These are phyloP conservation scores for Juglanconis juglandina DNA, from an alignment of 2,329 filamentous ascomycete species.

Conservation along the genomic window DNA sequence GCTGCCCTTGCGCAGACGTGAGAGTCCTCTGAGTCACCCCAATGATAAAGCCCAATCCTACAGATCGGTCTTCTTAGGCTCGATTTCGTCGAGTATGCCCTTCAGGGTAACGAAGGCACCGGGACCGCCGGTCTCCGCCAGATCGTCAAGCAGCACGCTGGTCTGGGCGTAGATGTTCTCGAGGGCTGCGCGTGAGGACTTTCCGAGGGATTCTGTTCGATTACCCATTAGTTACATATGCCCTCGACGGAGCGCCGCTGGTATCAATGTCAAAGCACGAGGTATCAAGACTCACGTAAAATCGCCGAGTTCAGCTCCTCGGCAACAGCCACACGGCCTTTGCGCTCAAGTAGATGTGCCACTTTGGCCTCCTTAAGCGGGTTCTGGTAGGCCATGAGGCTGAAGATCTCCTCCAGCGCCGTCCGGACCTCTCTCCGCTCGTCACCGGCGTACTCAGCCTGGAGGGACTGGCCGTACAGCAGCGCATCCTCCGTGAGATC, in stretches of 20 bases:
- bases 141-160: slow-evolving; percentile 76
- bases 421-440: slow-evolving; percentile 66
- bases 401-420: slow-evolving; percentile 79
- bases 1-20: not conserved
- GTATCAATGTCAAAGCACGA: not conserved
- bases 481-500: slow-evolving; percentile 67
- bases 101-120: slow-evolving; percentile 74
- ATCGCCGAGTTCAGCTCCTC: slow-evolving; percentile 95
- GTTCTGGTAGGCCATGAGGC: slow-evolving; percentile 81
- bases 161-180: slow-evolving; percentile 86
- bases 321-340: slow-evolving; percentile 73
- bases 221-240: not conserved
- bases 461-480: slow-evolving; percentile 73
- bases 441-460: slow-evolving; percentile 73
- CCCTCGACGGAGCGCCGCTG: no score
- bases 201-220: slow-evolving; percentile 74
- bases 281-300: slow-evolving; percentile 60
- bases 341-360: slow-evolving; percentile 72
- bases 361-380: slow-evolving; percentile 71
- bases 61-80: slow-evolving; percentile 34
- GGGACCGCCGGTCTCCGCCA: slow-evolving; percentile 73
- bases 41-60: slow-evolving; percentile 19
- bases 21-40: no score
- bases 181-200: slow-evolving; percentile 80
- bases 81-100: slow-evolving; percentile 45